Base-by-base conservation (phyloP, 306 rosid genomes). In the Ceratonia siliqua region DNA sequence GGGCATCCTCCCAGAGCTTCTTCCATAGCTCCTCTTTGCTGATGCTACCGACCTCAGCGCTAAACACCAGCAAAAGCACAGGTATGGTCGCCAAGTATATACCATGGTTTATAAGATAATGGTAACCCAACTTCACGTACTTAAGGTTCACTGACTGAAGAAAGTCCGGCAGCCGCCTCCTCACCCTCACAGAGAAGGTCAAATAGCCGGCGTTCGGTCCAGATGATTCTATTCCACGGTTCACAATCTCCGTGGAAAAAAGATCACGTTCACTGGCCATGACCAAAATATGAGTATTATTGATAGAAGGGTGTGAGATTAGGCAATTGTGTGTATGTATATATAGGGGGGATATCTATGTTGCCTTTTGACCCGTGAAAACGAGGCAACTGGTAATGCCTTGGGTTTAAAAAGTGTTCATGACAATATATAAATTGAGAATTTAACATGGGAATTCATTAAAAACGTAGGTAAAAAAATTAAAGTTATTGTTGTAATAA, bases 141-240 rank as follows among this genome's bases (percentile, higher is more conserved):
- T 95, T 95, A 8, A 95, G 98, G 72, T 95, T 95, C 35, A 95
- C 98, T 1, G 99, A 92, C 48, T 90, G 96, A 14, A 92, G 90
- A 46, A 95, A 95, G 79, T 95, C 99, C 6, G 98, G 99, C 18
- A 95, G 78, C 2, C 96, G 86, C 59, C 94, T 59, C 50, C 96
- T 82, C 11, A 95, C 99, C 49, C 97, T 81, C 2, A 95, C 97
- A 0, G 99, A 95, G 83, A 95, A 95, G 0, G 97, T 90, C 52
- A 73, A 56, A 7, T 98, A 95, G 6, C 99, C 99, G 0, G 99
- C 99, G 61, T 95, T 95, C 1, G 99, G 99, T 1, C 99, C 99
- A 0, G 91, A 63, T 0, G 96, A 83, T 53, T 95, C 99, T 5
- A 95, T 82, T 15, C 99, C 99, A 2, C 96, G 87, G 85, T 92